Percentiles rank a stretch among this genome's conserved stretches.
These are phyloP conservation scores for Silene conica DNA, from an alignment of 148 eudicot species.

Conservation along the genomic window DNA sequence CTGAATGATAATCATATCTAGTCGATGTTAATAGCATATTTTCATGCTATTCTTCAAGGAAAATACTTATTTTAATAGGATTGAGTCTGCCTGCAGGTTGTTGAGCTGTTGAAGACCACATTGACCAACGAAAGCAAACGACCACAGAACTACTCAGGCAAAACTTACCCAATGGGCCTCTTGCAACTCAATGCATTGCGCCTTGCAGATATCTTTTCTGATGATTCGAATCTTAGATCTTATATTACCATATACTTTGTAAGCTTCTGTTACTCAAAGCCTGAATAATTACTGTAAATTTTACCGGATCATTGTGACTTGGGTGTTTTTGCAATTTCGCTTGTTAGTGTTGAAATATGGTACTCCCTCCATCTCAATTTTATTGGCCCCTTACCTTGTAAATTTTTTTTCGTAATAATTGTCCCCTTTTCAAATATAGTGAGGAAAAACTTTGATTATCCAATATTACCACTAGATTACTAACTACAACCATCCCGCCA, in stretches of 20 bases:
- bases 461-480: no score
- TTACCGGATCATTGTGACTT: neutral
- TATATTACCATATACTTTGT: conserved; percentile 68
- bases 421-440: no score
- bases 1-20: neutral
- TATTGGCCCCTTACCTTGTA: no score
- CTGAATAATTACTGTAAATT: neutral
- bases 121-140: conserved; percentile 38
- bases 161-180: conserved; percentile 61
- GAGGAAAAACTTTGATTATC: no score
- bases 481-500: no score
- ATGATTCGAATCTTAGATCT: conserved; percentile 94
- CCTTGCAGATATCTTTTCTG: conserved; percentile 83
- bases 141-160: conserved; percentile 32
- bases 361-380: no score
- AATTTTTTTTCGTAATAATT: no score
- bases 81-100: conserved; percentile 48
- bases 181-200: conserved; percentile 92
- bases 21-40: neutral
- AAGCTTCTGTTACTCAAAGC: conserved; percentile 32
- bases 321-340: neutral
- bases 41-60: neutral
- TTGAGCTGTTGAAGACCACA: conserved; percentile 67
- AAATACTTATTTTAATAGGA: conserved; percentile 15
- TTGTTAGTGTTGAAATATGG: neutral